Conservation (phyloP, 129 eudicot genomes). For the Pulicaria dysenterica region DNA sequence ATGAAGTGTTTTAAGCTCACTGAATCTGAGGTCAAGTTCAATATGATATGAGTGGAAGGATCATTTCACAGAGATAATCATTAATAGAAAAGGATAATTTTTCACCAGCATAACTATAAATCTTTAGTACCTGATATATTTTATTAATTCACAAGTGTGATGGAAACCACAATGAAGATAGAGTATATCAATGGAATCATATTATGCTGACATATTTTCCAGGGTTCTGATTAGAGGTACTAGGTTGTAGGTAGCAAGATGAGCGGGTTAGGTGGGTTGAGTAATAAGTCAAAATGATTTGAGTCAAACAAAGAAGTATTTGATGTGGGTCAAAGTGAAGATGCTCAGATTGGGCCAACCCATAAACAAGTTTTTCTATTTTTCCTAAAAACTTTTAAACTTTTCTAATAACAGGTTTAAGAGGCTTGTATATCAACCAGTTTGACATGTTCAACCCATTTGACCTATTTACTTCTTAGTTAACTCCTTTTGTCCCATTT, state of each 20-base stretch:
- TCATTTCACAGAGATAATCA: neutral
- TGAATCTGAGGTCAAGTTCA: constrained; percentile 49
- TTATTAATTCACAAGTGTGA: neutral
- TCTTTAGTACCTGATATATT: neutral
- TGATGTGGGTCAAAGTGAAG: neutral
- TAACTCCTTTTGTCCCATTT: neutral
- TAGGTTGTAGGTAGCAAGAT: neutral
- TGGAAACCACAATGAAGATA: neutral
- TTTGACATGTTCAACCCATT: constrained; percentile 2
- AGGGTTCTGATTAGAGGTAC: neutral
- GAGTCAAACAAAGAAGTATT: neutral
- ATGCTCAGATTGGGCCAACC: neutral
- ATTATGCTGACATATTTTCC: neutral
- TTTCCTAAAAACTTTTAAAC: neutral
- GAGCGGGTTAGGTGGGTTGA: neutral
- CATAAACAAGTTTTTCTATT: neutral
- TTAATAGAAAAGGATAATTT: neutral
- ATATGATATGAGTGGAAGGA: constrained; percentile 8
- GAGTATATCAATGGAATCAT: neutral
- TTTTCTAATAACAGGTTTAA: neutral
- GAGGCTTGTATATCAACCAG: neutral
- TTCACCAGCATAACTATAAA: neutral
- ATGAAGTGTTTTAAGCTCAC: constrained; percentile 71
- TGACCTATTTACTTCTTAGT: neutral
- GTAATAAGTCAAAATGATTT: neutral